Evolutionary conservation across 148 eudicot genomes (phyloP).

Genomic region (Rhododendron simsii): DNA sequence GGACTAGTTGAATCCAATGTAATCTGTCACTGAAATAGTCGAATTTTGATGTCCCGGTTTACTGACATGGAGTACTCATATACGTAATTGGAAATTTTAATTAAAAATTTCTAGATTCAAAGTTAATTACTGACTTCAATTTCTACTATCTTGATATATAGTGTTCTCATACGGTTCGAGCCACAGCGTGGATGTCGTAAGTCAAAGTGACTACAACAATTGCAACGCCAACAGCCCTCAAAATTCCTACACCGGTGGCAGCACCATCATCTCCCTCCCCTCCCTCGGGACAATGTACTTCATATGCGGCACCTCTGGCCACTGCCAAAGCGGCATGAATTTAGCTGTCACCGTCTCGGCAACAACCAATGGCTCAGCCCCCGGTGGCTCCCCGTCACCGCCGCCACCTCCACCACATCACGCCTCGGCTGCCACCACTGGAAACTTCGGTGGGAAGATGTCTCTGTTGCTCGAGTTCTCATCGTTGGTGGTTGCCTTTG

Average conservation of each 20-base stretch:
- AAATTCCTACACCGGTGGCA: conserved; percentile 16
- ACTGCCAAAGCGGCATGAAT: conserved; percentile 32
- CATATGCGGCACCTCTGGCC: conserved; percentile 35
- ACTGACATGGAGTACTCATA: background rate
- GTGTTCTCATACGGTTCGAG: conserved; percentile 14
- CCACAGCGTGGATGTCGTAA: conserved; percentile 24
- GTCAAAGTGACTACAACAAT: conserved; percentile 23
- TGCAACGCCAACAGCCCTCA: conserved; percentile 24
- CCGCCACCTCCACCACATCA: background rate
- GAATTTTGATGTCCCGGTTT: no score
- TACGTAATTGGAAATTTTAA: background rate
- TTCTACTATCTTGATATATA: background rate
- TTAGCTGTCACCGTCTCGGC: conserved; percentile 27
- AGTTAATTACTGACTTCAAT: background rate
- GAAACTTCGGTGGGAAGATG: conserved; percentile 5
- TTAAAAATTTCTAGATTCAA: background rate
- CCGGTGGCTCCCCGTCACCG: background rate
- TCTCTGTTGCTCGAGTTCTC: conserved; percentile 13
- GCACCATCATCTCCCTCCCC: conserved; percentile 11
- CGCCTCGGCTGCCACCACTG: background rate
- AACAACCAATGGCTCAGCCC: background rate
- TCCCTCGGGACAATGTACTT: conserved; percentile 34
- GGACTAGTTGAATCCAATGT: background rate
- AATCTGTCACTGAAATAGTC: no score
- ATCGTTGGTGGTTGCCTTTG: conserved; percentile 12